Base-by-base conservation (phyloP, 768 basidiomycete species). In the Kwoniella pini region DNA sequence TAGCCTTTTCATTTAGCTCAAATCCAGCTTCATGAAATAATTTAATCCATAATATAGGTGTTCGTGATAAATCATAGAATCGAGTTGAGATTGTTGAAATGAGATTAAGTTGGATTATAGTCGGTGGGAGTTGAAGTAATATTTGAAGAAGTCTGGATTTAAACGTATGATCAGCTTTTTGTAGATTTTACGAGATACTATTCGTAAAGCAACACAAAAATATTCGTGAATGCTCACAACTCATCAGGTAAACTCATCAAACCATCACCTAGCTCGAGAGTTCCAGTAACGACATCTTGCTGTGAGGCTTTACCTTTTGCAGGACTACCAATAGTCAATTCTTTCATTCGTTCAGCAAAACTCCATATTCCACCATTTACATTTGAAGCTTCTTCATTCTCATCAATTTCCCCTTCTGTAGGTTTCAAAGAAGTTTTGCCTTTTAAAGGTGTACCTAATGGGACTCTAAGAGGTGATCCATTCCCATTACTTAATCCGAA, bases 191-290 rank as follows among this genome's bases (percentile, higher is more conserved):
- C 40, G 19, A 13, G 19, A 42, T 42, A 7, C 11, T 6, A 12
- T 42, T 5, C n/a, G n/a, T 38, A 19, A 24, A 15, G 42, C 9
- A 21, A 13, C n/a, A n/a, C n/a, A n/a, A 54, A 12, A 15, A 26
- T 6, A n/a, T 36, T 42, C 11, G 6, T 42, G n/a, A 42, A 12
- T 10, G n/a, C 72, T 33, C 43, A 74, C 72, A 71, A 43, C 46
- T 74, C 72, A 46, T 74, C 72, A 4, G 71, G 71, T 28, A 72
- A 53, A n/a, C 44, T 33, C 53, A 67, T 38, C 22, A 63, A 17
- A 1, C 27, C 54, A 52, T 28, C 13, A 2, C 28, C 57, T 12
- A 10, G 12, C 27, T 7, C 28, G 17, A 40, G 12, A 11, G 19
- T 19, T 15, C 31, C 39, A 26, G 28, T 11, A 39, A 28, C n/a